phyloP scores from a whole-genome alignment of 2,329 filamentous ascomycete species.

The Ophiosphaerella herpotricha region DNA sequence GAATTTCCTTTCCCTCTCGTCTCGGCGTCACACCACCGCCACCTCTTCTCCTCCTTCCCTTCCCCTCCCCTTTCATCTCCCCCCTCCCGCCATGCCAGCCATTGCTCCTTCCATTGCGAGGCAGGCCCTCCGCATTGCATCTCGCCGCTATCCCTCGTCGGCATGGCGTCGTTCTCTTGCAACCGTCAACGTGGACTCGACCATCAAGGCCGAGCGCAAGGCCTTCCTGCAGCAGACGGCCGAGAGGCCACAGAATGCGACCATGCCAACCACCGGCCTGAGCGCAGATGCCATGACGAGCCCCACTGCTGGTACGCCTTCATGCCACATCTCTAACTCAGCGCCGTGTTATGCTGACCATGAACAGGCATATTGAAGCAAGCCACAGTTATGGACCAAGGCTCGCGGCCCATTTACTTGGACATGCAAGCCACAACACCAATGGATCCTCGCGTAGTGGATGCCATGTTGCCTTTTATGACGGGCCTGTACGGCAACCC shows the following conservation, averaged over 20 bases:
- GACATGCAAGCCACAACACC: slow-evolving; percentile 99
- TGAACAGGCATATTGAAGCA: slow-evolving; percentile 77
- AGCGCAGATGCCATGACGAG: slow-evolving; percentile 73
- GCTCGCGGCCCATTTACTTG: slow-evolving; percentile 91
- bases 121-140: slow-evolving; percentile 69
- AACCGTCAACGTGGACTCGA: slow-evolving; percentile 79
- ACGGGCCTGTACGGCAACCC: slow-evolving; percentile 95
- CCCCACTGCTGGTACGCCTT: slow-evolving; percentile 68
- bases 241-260: slow-evolving; percentile 58
- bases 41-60: slow-evolving; percentile 10
- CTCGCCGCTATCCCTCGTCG: slow-evolving; percentile 54
- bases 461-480: slow-evolving; percentile 94
- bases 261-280: slow-evolving; percentile 63
- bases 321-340: not conserved
- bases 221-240: slow-evolving; percentile 69
- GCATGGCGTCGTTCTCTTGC: slow-evolving; percentile 56
- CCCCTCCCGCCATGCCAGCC: slow-evolving; percentile 48
- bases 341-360: slow-evolving; percentile 18
- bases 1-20: not conserved
- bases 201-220: slow-evolving; percentile 85
- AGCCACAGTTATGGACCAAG: slow-evolving; percentile 90
- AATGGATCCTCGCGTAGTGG: slow-evolving; percentile 89
- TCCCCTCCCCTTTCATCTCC: slow-evolving; percentile 12
- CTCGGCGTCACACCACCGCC: not conserved
- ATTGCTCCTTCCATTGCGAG: slow-evolving; percentile 70